A percentile compares a stretch with the other conserved stretches of the same genome.
These are phyloP conservation scores for Neofusicoccum sp. DNA, from an alignment of 2,329 filamentous ascomycete species.

Conservation along the genomic window DNA sequence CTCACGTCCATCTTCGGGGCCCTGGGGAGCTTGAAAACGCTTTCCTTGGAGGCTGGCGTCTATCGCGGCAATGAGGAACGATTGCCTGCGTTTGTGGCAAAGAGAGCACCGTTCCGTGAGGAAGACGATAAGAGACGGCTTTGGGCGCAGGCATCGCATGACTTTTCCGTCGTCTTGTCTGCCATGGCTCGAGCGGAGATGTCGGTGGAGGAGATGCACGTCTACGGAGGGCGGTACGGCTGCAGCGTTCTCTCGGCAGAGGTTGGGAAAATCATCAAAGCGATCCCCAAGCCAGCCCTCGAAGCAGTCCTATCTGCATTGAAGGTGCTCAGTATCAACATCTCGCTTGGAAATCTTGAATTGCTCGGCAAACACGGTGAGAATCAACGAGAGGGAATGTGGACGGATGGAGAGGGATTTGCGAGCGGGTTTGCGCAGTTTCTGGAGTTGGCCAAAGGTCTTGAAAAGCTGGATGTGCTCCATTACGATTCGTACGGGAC, in stretches of 20 bases:
- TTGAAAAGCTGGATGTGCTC: no score
- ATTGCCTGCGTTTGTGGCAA: not conserved
- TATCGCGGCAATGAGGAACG: not conserved
- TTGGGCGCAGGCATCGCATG: not conserved
- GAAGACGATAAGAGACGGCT: not conserved
- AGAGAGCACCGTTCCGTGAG: not conserved
- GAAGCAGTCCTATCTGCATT: no score
- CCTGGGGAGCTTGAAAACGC: not conserved
- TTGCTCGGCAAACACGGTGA: no score
- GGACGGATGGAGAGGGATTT: no score
- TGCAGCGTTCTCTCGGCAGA: not conserved
- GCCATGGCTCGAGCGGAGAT: not conserved
- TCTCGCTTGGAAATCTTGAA: no score
- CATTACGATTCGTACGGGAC: no score
- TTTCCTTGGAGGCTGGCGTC: not conserved
- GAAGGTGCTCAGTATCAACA: no score
- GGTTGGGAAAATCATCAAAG: not conserved
- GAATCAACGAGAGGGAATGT: no score
- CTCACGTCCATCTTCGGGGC: not conserved
- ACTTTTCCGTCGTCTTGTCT: not conserved
- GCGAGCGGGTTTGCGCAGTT: no score
- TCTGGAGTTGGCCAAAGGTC: no score
- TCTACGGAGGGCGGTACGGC: not conserved
- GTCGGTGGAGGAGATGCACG: not conserved
- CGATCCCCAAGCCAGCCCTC: no score